phyloP scores from a whole-genome alignment of 768 basidiomycete species.

The Psilocybe sp. region DNA sequence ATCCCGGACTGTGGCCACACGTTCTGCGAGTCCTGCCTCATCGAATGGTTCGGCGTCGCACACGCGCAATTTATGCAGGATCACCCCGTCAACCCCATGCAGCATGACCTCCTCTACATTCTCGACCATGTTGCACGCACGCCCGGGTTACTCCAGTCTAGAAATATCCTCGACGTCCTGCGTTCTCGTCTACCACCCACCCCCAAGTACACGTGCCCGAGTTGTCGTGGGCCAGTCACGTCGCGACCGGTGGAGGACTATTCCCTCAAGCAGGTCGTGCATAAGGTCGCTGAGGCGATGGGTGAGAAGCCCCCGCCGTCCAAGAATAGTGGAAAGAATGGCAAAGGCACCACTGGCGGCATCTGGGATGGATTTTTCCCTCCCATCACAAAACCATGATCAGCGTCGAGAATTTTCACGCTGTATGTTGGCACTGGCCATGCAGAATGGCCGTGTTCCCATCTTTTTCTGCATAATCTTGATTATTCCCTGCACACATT shows the following conservation, averaged over 20 bases:
- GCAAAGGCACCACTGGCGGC: constrained; percentile 14
- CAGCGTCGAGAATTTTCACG: not conserved
- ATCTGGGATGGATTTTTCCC: constrained; percentile 52
- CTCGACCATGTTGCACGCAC: constrained; percentile 20
- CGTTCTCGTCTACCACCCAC: constrained; percentile 27
- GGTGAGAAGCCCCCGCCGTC: constrained; percentile 47
- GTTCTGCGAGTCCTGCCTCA: constrained; percentile 62
- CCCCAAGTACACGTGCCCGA: constrained; percentile 66
- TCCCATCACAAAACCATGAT: constrained; percentile 9
- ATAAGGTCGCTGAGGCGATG: constrained; percentile 42
- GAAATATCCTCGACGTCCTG: constrained; percentile 8
- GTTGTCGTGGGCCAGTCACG: constrained; percentile 51
- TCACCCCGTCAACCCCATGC: constrained; percentile 39
- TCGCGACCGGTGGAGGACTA: constrained; percentile 59
- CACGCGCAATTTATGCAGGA: constrained; percentile 45
- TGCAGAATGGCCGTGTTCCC: too few species aligned
- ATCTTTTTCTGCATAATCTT: too few species aligned
- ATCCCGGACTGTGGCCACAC: constrained; percentile 68
- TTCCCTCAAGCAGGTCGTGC: constrained; percentile 54
- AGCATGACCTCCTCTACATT: constrained; percentile 5
- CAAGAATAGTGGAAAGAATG: constrained; percentile 18
- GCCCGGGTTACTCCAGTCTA: constrained; percentile 23
- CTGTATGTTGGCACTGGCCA: not conserved
- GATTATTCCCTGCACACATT: too few species aligned
- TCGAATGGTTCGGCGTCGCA: constrained; percentile 49